Evolutionary conservation across 257 asterid species (phyloP).

Genomic region (Verbascum thapsus): DNA sequence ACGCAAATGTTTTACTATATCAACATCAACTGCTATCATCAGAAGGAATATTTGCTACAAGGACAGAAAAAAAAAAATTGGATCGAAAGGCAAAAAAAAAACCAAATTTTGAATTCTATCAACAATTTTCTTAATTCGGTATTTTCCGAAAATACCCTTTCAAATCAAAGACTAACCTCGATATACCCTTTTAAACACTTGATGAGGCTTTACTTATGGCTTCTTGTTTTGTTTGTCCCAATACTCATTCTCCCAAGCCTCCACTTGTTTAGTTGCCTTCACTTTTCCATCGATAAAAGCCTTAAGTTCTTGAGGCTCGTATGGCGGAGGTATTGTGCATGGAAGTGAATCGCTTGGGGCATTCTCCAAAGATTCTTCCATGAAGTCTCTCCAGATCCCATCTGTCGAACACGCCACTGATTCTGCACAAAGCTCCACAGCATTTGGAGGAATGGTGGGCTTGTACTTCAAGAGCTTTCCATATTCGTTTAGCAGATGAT

Average conservation of each 20-base stretch:
- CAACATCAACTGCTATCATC: no score
- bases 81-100: no score
- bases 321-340: conserved; percentile 75
- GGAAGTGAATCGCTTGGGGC: conserved; percentile 59
- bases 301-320: conserved; percentile 46
- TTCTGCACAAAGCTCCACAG: conserved; percentile 68
- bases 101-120: no score
- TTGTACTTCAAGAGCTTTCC: conserved; percentile 67
- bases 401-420: conserved; percentile 56
- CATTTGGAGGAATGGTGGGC: conserved; percentile 61
- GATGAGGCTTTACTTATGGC: conserved; percentile 13
- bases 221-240: conserved; percentile 49
- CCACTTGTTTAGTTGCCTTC: conserved; percentile 59
- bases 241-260: conserved; percentile 65
- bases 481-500: conserved; percentile 71
- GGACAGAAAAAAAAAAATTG: no score
- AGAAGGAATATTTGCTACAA: no score
- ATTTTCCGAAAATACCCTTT: no score
- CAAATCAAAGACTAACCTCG: no score
- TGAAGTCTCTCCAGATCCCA: conserved; percentile 57
- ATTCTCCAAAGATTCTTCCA: conserved; percentile 75
- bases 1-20: no score
- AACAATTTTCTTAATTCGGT: no score
- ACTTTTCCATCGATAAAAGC: conserved; percentile 44
- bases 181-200: neutral